phyloP scores from a whole-genome alignment of 495 filamentous ascomycete species.

The Entonaema liquescens region DNA sequence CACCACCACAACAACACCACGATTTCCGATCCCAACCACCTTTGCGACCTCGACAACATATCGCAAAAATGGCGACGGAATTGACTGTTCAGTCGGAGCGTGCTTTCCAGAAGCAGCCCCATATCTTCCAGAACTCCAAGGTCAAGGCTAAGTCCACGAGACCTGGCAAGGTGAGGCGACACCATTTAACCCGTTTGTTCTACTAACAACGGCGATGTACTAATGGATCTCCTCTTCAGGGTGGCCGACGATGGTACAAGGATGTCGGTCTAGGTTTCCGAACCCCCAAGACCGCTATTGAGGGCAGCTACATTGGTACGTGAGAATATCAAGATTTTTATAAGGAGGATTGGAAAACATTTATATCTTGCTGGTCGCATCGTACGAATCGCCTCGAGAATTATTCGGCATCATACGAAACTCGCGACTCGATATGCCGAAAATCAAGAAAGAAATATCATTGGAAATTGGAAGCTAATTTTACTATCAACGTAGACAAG shows the following conservation, averaged over 20 bases:
- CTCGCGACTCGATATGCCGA: background rate
- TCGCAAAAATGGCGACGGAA: slow-evolving; percentile 96
- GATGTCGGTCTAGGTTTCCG: slow-evolving; percentile 98
- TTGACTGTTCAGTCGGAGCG: slow-evolving; percentile 97
- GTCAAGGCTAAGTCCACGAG: slow-evolving; percentile 85
- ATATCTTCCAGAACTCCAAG: slow-evolving; percentile 98
- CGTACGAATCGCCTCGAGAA: background rate
- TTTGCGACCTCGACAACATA: slow-evolving; percentile 52
- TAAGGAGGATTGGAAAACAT: background rate
- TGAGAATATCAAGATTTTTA: slow-evolving; percentile 37
- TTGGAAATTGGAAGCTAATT: slow-evolving; percentile 30
- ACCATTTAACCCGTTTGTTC: background rate
- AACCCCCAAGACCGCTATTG: slow-evolving; percentile 96
- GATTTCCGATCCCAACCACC: slow-evolving; percentile 38
- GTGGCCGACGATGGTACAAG: slow-evolving; percentile 97
- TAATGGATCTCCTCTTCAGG: slow-evolving; percentile 26
- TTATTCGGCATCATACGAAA: background rate
- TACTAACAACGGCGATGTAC: background rate
- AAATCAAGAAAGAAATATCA: background rate
- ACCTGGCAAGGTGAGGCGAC: slow-evolving; percentile 71
- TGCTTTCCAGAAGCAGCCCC: slow-evolving; percentile 99
- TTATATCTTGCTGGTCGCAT: background rate
- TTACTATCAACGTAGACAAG: slow-evolving; percentile 76
- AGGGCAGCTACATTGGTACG: slow-evolving; percentile 99
- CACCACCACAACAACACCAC: slow-evolving; percentile 41